Evolutionary conservation across 176 grass and related monocot genomes (phyloP).

Genomic region (Elaeis guineensis): DNA sequence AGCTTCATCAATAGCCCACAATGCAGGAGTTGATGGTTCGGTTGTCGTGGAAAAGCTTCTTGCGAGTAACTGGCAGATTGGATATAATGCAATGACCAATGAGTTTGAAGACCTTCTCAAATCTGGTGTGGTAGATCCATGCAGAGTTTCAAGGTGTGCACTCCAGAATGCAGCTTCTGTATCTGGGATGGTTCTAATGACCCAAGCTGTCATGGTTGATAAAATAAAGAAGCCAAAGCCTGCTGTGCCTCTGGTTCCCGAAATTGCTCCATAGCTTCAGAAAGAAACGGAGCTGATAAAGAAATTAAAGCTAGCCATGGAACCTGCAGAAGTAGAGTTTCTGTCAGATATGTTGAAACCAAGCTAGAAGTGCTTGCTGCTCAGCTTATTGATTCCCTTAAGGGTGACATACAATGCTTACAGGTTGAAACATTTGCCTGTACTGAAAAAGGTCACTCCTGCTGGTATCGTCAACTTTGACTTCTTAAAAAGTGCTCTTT

Average conservation of each 20-base stretch:
- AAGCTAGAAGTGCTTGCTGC: no score
- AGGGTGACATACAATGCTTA: no score
- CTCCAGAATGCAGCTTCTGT: slow-evolving; percentile 80
- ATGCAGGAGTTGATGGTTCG: slow-evolving; percentile 62
- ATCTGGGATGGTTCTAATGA: slow-evolving; percentile 66
- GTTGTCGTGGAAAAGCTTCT: slow-evolving; percentile 75
- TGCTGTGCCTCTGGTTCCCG: slow-evolving; percentile 48
- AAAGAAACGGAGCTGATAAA: neutral
- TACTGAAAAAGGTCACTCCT: no score
- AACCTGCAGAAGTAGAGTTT: no score
- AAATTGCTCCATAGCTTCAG: slow-evolving; percentile 40
- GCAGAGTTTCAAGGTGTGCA: slow-evolving; percentile 62
- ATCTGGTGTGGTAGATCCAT: slow-evolving; percentile 77
- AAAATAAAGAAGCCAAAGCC: slow-evolving; percentile 61
- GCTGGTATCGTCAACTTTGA: no score
- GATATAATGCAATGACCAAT: slow-evolving; percentile 75
- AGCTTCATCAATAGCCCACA: slow-evolving; percentile 51
- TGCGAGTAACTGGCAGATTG: slow-evolving; percentile 43
- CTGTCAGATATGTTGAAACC: no score
- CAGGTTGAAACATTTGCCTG: no score
- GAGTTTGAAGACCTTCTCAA: slow-evolving; percentile 61
- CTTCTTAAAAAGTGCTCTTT: no score
- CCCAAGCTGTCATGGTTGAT: slow-evolving; percentile 80
- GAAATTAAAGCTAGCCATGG: no score
- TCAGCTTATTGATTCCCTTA: no score